Percentiles rank a stretch among this genome's conserved stretches.
Conservation (phyloP, 345 rosid genomes). For the Hypericum perforatum region DNA sequence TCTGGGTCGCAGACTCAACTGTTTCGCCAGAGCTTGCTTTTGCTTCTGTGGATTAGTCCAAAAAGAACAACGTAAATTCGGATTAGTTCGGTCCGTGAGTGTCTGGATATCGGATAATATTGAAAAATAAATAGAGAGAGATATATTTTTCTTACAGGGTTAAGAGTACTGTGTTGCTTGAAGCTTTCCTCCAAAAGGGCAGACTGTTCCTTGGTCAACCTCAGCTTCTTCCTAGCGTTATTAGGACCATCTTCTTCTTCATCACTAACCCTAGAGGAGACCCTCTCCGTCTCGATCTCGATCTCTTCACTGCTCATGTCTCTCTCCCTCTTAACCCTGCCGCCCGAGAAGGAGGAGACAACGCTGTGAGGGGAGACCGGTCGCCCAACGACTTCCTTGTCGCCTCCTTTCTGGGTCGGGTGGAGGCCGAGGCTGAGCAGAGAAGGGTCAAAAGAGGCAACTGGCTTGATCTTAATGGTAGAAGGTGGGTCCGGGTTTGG, state of each 20-base stretch:
- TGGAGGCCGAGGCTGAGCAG: constrained; percentile 4
- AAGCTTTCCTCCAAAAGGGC: constrained; percentile 6
- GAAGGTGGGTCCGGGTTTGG: background rate
- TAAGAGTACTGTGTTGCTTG: constrained; percentile 4
- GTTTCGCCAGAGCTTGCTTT: no score
- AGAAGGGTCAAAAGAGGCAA: background rate
- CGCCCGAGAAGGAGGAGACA: constrained; percentile 1
- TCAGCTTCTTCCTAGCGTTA: constrained; percentile 1
- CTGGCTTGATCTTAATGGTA: background rate
- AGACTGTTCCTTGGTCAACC: constrained; percentile 6
- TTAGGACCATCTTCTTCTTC: background rate
- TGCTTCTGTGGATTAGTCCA: no score
- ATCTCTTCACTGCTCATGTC: background rate
- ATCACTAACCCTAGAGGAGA: constrained; percentile 1
- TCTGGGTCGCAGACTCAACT: no score
- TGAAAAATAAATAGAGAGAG: background rate
- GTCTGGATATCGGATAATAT: no score
- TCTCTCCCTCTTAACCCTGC: constrained; percentile 4
- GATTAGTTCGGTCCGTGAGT: no score
- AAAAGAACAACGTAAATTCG: no score
- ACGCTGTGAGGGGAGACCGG: background rate
- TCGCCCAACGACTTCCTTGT: background rate
- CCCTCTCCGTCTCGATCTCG: constrained; percentile 3
- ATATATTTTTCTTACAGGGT: background rate
- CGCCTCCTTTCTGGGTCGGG: background rate